phyloP scores from a whole-genome alignment of 257 asterid genomes.

The Solanum chmielewskii region DNA sequence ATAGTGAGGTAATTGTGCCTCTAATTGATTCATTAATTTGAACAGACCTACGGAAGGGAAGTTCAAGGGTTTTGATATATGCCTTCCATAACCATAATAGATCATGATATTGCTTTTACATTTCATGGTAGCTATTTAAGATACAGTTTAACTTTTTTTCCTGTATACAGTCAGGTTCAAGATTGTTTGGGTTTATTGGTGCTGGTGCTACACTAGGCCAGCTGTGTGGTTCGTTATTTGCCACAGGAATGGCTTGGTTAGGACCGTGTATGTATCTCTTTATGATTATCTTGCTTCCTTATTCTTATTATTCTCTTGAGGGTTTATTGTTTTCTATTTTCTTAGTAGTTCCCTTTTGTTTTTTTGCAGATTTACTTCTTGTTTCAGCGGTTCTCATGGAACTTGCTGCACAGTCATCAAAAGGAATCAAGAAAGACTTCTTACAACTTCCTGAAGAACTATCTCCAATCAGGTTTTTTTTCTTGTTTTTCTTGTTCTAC shows the following conservation, averaged over 20 bases:
- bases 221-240: constrained; percentile 93
- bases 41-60: neutral
- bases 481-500: constrained; percentile 4
- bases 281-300: neutral
- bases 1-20: constrained; percentile 66
- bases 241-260: constrained; percentile 92
- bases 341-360: constrained; percentile 7
- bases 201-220: constrained; percentile 99
- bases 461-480: constrained; percentile 54
- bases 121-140: neutral
- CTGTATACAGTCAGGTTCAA: constrained; percentile 93
- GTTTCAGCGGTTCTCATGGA: constrained; percentile 91
- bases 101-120: neutral
- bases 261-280: constrained; percentile 72
- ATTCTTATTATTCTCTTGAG: neutral
- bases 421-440: constrained; percentile 57
- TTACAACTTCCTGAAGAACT: constrained; percentile 56
- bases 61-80: neutral
- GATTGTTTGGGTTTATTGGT: constrained; percentile 98
- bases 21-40: neutral
- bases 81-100: neutral
- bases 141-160: neutral
- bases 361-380: constrained; percentile 72
- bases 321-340: neutral
- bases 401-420: constrained; percentile 79